Evolutionary conservation across 176 grass and related monocot genomes (phyloP).

Genomic region (Musa acuminata): DNA sequence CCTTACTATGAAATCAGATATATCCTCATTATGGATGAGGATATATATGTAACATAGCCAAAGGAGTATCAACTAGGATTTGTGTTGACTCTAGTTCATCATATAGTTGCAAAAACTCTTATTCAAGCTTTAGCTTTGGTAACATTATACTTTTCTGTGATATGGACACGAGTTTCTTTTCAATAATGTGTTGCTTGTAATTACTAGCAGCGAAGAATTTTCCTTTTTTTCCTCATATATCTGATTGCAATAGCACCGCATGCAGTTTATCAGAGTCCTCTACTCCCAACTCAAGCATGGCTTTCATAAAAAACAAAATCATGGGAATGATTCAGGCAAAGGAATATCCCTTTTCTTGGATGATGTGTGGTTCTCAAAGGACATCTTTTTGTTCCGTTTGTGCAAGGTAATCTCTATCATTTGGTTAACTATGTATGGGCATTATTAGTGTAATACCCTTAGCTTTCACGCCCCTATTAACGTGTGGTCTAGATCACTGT

Average conservation of each 20-base stretch:
- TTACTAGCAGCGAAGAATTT: neutral
- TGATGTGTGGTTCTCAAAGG: slow-evolving; percentile 76
- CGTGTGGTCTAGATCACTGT: no score
- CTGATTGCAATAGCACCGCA: neutral
- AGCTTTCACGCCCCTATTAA: no score
- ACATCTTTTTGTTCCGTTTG: slow-evolving; percentile 65
- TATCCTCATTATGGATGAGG: no score
- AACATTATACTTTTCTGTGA: no score
- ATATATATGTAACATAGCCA: no score
- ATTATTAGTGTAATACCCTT: no score
- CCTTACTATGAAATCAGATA: no score
- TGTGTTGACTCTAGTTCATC: neutral
- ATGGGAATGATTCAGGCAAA: slow-evolving; percentile 20
- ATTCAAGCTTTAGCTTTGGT: neutral
- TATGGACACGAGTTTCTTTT: no score
- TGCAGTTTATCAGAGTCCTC: slow-evolving; percentile 77
- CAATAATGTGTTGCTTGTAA: neutral
- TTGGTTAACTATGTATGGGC: no score
- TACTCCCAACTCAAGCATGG: slow-evolving; percentile 72
- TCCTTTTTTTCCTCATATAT: neutral
- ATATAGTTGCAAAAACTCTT: neutral
- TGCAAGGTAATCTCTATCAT: slow-evolving; percentile 53
- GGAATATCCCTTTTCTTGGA: slow-evolving; percentile 53
- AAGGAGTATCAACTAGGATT: neutral
- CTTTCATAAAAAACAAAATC: slow-evolving; percentile 44